A percentile compares a stretch with the other conserved stretches of the same genome.
Evolutionary conservation across 768 basidiomycete genomes (phyloP).

Genomic region (Phaeolepiota aurea): DNA sequence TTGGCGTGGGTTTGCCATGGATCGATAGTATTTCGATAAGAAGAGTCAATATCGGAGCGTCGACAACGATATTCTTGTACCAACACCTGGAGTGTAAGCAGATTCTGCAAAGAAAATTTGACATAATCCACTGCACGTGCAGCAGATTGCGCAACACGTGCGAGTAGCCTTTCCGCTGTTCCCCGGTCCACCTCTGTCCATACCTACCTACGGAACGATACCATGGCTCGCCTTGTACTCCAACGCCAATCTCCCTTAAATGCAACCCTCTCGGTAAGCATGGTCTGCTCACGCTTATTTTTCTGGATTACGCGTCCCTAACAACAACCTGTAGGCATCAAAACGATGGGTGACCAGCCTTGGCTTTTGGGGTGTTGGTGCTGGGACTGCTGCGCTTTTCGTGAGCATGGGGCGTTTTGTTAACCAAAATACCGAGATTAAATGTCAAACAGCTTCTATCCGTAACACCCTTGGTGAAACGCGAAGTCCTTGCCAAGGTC

Average conservation of each 20-base stretch:
- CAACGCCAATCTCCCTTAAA: constrained; percentile 28
- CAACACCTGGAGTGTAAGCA: background rate
- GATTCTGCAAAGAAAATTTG: background rate
- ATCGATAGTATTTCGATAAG: constrained; percentile 4
- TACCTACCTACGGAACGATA: too few relatives aligned
- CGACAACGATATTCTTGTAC: background rate
- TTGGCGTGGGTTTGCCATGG: constrained; percentile 93
- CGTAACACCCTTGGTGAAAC: constrained; percentile 78
- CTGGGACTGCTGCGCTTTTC: constrained; percentile 58
- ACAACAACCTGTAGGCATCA: constrained; percentile 26
- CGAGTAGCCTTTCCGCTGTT: constrained; percentile 17
- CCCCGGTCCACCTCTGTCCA: background rate
- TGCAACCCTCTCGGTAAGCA: constrained; percentile 29
- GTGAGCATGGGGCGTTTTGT: constrained; percentile 28
- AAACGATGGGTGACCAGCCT: constrained; percentile 55
- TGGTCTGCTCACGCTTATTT: too few relatives aligned
- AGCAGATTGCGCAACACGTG: background rate
- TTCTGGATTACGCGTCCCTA: background rate
- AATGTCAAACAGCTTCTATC: constrained; percentile 50
- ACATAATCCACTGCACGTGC: background rate
- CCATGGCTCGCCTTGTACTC: constrained; percentile 37
- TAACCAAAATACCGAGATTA: constrained; percentile 1
- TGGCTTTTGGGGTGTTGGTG: constrained; percentile 65
- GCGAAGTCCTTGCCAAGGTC: constrained; percentile 62
- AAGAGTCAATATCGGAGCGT: background rate